phyloP scores from a whole-genome alignment of 306 rosid genomes.

The Glycine latifolia region DNA sequence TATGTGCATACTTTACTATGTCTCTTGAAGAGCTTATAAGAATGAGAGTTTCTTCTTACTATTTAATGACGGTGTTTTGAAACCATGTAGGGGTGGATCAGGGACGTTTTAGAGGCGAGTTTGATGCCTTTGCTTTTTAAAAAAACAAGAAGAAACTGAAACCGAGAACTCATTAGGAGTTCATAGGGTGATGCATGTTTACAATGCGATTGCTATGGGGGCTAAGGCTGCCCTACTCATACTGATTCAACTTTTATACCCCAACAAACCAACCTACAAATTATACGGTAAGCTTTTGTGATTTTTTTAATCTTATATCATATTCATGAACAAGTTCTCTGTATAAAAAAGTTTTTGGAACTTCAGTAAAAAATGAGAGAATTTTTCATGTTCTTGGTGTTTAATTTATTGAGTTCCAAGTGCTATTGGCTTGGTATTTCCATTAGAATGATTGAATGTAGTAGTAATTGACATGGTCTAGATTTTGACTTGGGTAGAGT shows the following conservation, averaged over 20 bases:
- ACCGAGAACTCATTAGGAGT: slow-evolving; percentile 7
- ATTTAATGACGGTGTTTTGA: slow-evolving; percentile 19
- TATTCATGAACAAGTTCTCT: slow-evolving; percentile 18
- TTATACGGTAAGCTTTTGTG: slow-evolving; percentile 53
- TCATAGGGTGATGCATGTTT: slow-evolving; percentile 52
- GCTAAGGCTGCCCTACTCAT: slow-evolving; percentile 62
- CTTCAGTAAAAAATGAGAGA: neutral
- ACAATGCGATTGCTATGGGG: slow-evolving; percentile 70
- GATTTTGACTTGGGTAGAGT: slow-evolving; percentile 19
- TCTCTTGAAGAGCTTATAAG: slow-evolving; percentile 17
- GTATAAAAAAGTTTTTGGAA: neutral
- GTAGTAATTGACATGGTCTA: neutral
- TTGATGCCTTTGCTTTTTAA: slow-evolving; percentile 7
- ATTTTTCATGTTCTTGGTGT: neutral
- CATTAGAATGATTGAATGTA: slow-evolving; percentile 15
- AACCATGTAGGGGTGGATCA: neutral
- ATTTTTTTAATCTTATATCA: neutral
- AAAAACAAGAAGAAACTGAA: neutral
- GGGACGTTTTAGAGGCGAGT: slow-evolving; percentile 12
- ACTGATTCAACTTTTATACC: slow-evolving; percentile 59
- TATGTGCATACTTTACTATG: slow-evolving; percentile 9
- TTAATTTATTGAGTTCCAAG: no score
- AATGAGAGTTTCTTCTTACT: slow-evolving; percentile 23
- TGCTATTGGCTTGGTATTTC: no score
- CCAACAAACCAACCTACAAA: slow-evolving; percentile 52